phyloP scores from a whole-genome alignment of 2,329 filamentous ascomycete genomes.

The Aaosphaeria arxii region DNA sequence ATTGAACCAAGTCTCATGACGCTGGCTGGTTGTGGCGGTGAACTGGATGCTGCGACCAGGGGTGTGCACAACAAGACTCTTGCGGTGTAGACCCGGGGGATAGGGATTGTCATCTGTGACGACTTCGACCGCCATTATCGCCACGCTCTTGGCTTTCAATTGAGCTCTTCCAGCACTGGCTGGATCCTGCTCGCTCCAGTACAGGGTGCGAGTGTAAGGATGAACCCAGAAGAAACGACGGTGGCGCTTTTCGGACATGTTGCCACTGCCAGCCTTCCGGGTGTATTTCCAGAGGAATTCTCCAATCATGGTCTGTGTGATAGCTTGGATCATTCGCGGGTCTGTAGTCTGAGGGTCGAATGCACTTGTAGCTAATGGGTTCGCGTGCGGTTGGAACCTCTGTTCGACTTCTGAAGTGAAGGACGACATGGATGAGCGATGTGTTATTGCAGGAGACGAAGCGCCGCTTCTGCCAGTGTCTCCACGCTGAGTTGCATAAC shows the following conservation, averaged over 20 bases:
- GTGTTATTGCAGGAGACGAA: conserved; percentile 50
- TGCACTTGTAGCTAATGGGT: conserved; percentile 51
- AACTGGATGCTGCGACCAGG: conserved; percentile 89
- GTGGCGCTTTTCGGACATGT: conserved; percentile 86
- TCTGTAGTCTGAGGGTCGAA: conserved; percentile 71
- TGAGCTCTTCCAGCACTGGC: conserved; percentile 73
- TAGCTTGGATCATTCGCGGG: conserved; percentile 97
- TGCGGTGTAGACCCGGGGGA: conserved; percentile 89
- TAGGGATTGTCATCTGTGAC: conserved; percentile 93
- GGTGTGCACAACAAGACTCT: conserved; percentile 87
- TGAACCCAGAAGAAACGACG: conserved; percentile 99
- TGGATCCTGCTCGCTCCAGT: conserved; percentile 93
- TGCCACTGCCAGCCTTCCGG: conserved; percentile 83
- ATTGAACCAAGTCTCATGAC: conserved; percentile 99
- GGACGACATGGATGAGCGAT: conserved; percentile 86
- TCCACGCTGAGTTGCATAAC: conserved; percentile 41
- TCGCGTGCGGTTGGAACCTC: conserved; percentile 67
- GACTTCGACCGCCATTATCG: conserved; percentile 88
- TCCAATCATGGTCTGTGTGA: conserved; percentile 99
- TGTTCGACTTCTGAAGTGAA: conserved; percentile 93
- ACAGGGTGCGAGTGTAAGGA: conserved; percentile 91
- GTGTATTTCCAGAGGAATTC: conserved; percentile 99
- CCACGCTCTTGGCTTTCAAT: conserved; percentile 81
- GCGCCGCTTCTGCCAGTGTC: conserved; percentile 43
- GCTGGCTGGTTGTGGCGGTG: conserved; percentile 86